Percentiles rank a stretch among this genome's conserved stretches.
Conservation (phyloP, 768 basidiomycete species). For the Suillus alpinus region DNA sequence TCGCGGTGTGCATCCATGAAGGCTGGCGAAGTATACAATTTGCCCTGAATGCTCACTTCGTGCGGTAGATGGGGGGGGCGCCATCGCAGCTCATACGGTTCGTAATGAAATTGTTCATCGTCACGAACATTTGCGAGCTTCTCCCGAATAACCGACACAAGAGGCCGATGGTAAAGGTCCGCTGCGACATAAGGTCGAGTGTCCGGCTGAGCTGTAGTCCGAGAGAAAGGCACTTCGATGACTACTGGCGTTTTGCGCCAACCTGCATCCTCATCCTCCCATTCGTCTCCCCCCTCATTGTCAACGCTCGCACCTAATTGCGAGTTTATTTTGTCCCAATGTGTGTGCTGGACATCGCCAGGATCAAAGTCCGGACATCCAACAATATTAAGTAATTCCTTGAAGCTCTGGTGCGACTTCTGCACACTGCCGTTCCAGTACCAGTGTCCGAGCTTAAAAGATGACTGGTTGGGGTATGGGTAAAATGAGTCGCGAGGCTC, state of each 20-base stretch:
- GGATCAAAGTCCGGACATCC: constrained; percentile 4
- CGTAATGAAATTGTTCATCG: constrained; percentile 13
- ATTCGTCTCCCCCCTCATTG: not conserved
- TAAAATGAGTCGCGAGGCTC: constrained; percentile 1
- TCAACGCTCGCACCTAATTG: not conserved
- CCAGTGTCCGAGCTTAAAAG: constrained; percentile 19
- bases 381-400: constrained; percentile 8
- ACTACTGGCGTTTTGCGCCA: constrained; percentile 10
- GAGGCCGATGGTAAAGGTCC: constrained; percentile 12
- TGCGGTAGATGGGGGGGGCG: not conserved
- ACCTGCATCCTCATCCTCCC: constrained; percentile 13
- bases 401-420: constrained; percentile 12
- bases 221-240: constrained; percentile 14
- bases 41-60: constrained; percentile 11
- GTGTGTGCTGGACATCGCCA: constrained; percentile 1
- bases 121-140: constrained; percentile 9
- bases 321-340: constrained; percentile 3
- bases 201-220: not conserved
- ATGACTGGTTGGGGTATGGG: constrained; percentile 16
- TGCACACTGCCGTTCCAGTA: constrained; percentile 17
- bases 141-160: constrained; percentile 15
- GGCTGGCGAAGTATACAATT: constrained; percentile 16
- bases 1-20: constrained; percentile 10
- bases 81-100: constrained; percentile 5
- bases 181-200: constrained; percentile 3